Evolutionary conservation across 2,329 filamentous ascomycete species (phyloP), one percentile per base, ranked within the genome.

Genomic region (Paramyrothecium sp.): DNA sequence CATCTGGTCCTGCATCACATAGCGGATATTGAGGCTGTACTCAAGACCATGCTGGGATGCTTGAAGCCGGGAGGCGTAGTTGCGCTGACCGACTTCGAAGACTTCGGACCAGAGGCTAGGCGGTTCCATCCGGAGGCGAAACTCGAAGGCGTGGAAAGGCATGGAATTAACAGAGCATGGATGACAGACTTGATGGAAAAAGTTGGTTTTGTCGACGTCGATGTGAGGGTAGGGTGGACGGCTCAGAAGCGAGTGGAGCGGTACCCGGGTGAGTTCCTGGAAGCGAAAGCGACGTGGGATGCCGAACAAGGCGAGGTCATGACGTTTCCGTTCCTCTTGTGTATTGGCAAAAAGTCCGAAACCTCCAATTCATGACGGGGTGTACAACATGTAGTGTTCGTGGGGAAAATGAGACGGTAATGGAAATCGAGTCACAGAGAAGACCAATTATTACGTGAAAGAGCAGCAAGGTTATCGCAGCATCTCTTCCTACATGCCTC

Each of bases 1-100:
- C 82, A 86, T 64, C 69, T 86, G 12, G 81, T 82, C 3, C 71
- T 85, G 16, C 83, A 85, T 63, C 83, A 86, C 67, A 78, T 86
- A 20, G 73, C 77, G 0, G 74, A 77, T 48, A 66, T 84, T 7
- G 59, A 65, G 1, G 57, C 65, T 0, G 69, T 84, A 2, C 68
- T 85, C 21, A 58, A 53, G 4, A 80, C 78, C 2, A 74, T 85
- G 66, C 67, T 74, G 23, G 78, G 73, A 7, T 79, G 78, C 44
- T 68, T 86, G 48, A 75, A 72, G 55, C 66, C 72, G 0, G 81
- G 80, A 0, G 83, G 81, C 0, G 63, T 67, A 54, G 71, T 84
- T 1, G 80, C 79, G 2, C 67, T 86, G 61, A 86, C 82, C 2
- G 83, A 86, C 63, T 86, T 81, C 64, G 81, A 86, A 64, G 78